A percentile compares a stretch with the other conserved stretches of the same genome.
Evolutionary conservation across 2,329 filamentous ascomycete genomes (phyloP).

Genomic region (Exophiala calicioides): DNA sequence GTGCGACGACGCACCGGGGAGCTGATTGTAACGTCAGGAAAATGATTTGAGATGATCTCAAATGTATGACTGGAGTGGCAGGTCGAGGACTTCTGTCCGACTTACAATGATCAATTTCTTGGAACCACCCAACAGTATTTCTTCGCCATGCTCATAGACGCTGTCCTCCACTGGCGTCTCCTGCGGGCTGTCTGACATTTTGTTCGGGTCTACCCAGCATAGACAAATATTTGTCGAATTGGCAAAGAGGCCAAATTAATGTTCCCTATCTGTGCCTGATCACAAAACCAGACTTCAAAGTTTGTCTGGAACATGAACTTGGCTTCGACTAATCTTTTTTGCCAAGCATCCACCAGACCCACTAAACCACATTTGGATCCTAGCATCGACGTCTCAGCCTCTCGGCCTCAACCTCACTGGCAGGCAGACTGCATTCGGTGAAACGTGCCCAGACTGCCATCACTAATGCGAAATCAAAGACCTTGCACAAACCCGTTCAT

Average conservation of each 20-base stretch:
- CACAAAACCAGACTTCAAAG: neutral
- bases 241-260: neutral
- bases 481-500: no score
- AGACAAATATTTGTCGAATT: no score
- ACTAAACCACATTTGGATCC: no score
- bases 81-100: neutral
- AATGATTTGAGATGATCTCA: no score
- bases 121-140: conserved; percentile 24
- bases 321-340: no score
- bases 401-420: no score
- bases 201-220: neutral
- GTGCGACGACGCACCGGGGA: conserved; percentile 79
- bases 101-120: conserved; percentile 30
- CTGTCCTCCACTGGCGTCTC: conserved; percentile 10
- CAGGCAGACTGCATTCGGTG: no score
- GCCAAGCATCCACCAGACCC: no score
- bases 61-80: neutral
- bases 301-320: no score
- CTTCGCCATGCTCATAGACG: conserved; percentile 20
- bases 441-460: no score
- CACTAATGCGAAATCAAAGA: no score
- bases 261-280: neutral
- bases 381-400: no score
- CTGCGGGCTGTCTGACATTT: conserved; percentile 13
- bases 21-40: conserved; percentile 50